phyloP scores from a whole-genome alignment of 1,284 basidiomycete species.

The Tranzscheliella williamsii region DNA sequence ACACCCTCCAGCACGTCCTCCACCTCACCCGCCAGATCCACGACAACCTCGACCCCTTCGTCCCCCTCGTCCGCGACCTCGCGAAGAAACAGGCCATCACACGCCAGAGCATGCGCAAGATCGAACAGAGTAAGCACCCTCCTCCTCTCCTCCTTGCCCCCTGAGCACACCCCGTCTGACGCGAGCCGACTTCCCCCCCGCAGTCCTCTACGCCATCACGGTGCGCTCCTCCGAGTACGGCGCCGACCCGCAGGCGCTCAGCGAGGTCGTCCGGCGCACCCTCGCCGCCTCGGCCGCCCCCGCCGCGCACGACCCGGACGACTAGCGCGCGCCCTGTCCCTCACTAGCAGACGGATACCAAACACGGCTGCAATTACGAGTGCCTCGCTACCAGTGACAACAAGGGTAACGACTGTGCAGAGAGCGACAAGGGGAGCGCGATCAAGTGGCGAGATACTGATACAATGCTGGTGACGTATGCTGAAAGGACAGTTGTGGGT shows the following conservation, averaged over 20 bases:
- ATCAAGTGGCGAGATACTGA: too few relatives aligned
- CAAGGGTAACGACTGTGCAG: too few relatives aligned
- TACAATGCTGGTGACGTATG: too few relatives aligned
- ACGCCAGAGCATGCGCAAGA: constrained; percentile 81
- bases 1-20: constrained; percentile 37
- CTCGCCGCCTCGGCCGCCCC: constrained; percentile 11
- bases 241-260: constrained; percentile 35
- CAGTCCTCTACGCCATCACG: constrained; percentile 47
- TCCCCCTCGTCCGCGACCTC: constrained; percentile 73
- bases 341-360: too few relatives aligned
- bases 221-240: constrained; percentile 43
- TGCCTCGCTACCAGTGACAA: too few relatives aligned
- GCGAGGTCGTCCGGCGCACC: constrained; percentile 41
- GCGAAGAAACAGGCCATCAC: constrained; percentile 87
- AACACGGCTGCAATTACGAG: too few relatives aligned
- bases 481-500: too few relatives aligned
- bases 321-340: too few relatives aligned
- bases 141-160: background rate
- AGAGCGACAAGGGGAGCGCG: too few relatives aligned
- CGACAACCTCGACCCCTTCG: constrained; percentile 73
- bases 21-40: constrained; percentile 37
- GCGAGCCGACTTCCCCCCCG: too few relatives aligned
- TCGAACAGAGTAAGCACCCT: constrained; percentile 78
- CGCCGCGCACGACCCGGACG: too few relatives aligned
- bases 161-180: too few relatives aligned